These are phyloP conservation scores for Emmonsiellopsis sp. DNA, from an alignment of 2,329 filamentous ascomycete species.

Conservation along the genomic window DNA sequence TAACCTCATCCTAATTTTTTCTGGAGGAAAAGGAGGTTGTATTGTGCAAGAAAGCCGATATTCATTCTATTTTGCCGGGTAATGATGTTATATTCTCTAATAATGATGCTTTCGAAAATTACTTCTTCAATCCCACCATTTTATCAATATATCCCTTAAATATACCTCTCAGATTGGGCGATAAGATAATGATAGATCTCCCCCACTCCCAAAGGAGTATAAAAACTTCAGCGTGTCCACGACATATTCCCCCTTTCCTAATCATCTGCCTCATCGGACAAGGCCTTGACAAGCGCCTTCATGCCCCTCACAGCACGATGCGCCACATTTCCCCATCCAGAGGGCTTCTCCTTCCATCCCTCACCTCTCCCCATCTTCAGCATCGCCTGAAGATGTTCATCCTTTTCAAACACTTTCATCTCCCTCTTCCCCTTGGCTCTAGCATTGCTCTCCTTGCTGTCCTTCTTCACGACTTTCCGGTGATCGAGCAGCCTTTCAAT, in stretches of 20 bases:
- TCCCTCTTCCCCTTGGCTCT: conserved; percentile 1
- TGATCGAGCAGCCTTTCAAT: conserved; percentile 10
- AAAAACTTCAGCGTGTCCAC: background rate
- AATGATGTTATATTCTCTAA: too few species aligned
- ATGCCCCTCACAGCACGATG: conserved; percentile 10
- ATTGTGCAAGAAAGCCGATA: too few species aligned
- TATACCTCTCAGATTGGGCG: too few species aligned
- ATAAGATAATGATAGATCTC: too few species aligned
- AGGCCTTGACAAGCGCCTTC: conserved; percentile 8
- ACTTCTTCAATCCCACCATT: too few species aligned
- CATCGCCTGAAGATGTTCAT: conserved; percentile 13
- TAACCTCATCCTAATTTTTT: too few species aligned
- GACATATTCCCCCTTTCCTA: background rate
- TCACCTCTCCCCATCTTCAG: conserved; percentile 12
- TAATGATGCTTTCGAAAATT: too few species aligned
- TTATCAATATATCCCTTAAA: too few species aligned
- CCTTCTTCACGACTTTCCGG: conserved; percentile 1
- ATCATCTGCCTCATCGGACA: background rate
- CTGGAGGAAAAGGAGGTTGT: too few species aligned
- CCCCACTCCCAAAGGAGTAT: background rate
- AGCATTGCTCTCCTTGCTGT: background rate
- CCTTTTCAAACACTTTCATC: conserved; percentile 5
- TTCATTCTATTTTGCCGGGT: too few species aligned
- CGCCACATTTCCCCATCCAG: conserved; percentile 13
- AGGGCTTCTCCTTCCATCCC: background rate